phyloP scores from a whole-genome alignment of 2,329 filamentous ascomycete genomes.

The Exserohilum rostratum region DNA sequence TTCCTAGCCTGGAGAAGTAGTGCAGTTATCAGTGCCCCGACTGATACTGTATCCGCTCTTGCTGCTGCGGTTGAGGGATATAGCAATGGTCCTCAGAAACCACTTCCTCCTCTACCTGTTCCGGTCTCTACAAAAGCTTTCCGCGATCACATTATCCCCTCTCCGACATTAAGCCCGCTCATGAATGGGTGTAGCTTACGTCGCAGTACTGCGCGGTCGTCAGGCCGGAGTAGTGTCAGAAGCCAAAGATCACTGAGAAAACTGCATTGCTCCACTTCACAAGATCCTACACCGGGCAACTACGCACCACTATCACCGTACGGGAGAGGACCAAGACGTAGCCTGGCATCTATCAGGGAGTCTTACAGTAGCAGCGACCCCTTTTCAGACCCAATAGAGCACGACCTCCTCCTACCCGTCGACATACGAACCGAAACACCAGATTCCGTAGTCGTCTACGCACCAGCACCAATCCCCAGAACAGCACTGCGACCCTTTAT shows the following conservation, averaged over 20 bases:
- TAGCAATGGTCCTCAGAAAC: conserved; percentile 9
- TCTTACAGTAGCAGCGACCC: conserved; percentile 24
- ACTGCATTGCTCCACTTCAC: conserved; percentile 21
- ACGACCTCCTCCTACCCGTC: conserved; percentile 39
- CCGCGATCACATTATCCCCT: conserved; percentile 26
- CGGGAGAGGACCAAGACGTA: conserved; percentile 9
- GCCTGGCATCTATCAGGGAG: conserved; percentile 15
- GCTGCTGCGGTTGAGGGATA: conserved; percentile 24
- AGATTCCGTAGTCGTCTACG: conserved; percentile 35
- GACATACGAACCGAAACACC: conserved; percentile 36
- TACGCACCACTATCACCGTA: conserved; percentile 35
- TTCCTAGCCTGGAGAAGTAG: conserved; percentile 7
- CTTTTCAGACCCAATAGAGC: conserved; percentile 35
- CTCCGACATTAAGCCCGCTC: conserved; percentile 28
- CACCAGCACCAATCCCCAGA: conserved; percentile 29
- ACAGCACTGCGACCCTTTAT: conserved; percentile 5
- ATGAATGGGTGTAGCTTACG: conserved; percentile 12
- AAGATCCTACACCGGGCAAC: conserved; percentile 22
- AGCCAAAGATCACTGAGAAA: conserved; percentile 26
- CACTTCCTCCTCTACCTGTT: conserved; percentile 1
- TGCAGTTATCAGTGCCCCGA: conserved; percentile 11
- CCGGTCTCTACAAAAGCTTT: neutral
- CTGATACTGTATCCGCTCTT: conserved; percentile 17
- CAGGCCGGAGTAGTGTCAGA: conserved; percentile 13
- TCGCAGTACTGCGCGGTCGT: conserved; percentile 10